These are phyloP conservation scores for Pleodorina starrii DNA, from an alignment of 139 green algal genomes.

Conservation along the genomic window DNA sequence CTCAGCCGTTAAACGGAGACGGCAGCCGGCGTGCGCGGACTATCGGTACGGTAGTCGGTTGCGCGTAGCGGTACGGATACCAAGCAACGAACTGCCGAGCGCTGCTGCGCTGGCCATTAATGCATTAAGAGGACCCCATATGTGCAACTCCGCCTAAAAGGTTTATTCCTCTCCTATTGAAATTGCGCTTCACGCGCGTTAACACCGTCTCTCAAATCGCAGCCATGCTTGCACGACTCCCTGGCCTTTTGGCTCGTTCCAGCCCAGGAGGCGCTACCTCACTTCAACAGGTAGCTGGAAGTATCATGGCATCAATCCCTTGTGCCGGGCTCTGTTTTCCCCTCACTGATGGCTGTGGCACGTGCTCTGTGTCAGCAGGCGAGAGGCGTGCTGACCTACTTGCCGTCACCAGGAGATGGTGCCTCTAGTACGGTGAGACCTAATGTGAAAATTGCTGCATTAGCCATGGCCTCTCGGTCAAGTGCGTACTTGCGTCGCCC, in stretches of 20 bases:
- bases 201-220: no score
- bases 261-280: not conserved
- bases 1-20: no score
- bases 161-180: no score
- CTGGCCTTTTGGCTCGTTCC: not conserved
- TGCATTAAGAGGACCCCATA: no score
- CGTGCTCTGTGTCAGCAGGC: not conserved
- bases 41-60: no score
- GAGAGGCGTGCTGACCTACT: constrained; percentile 67
- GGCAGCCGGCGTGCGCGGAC: no score
- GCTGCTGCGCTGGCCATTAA: no score
- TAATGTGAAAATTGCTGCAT: not conserved
- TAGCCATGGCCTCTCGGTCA: not conserved
- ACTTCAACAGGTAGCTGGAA: constrained; percentile 5
- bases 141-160: no score
- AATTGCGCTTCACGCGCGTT: no score
- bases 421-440: not conserved
- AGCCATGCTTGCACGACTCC: constrained; percentile 28
- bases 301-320: not conserved
- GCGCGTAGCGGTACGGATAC: no score
- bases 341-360: not conserved
- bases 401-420: constrained; percentile 65
- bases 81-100: no score
- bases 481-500: not conserved
- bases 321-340: not conserved